Conservation (phyloP, 805 yeast species). For the Ogataea pignaliae region DNA sequence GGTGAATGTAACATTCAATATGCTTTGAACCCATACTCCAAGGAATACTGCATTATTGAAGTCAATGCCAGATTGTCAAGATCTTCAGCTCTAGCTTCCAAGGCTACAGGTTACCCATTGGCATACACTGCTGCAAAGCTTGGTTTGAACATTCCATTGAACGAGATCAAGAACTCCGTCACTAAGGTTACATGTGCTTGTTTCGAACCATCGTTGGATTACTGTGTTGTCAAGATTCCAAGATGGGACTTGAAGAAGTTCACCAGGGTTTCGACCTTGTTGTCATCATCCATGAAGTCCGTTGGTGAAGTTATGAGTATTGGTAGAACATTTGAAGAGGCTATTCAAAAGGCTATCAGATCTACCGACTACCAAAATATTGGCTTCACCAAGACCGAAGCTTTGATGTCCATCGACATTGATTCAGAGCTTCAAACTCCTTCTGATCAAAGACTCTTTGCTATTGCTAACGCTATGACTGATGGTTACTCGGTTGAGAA, state of each 20-base stretch:
- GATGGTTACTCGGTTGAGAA: slow-evolving; percentile 88
- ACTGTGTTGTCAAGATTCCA: slow-evolving; percentile 96
- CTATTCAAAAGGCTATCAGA: slow-evolving; percentile 95
- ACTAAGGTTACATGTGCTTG: slow-evolving; percentile 93
- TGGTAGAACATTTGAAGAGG: slow-evolving; percentile 97
- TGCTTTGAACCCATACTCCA: slow-evolving; percentile 88
- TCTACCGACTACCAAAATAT: slow-evolving; percentile 93
- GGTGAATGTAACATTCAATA: slow-evolving; percentile 99
- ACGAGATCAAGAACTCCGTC: slow-evolving; percentile 88
- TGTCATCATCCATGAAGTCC: slow-evolving; percentile 94
- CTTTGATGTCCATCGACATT: slow-evolving; percentile 86
- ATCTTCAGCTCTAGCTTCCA: slow-evolving; percentile 98
- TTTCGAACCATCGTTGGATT: slow-evolving; percentile 96
- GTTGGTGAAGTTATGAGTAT: slow-evolving; percentile 99
- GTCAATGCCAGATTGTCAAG: slow-evolving; percentile 97
- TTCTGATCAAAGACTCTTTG: slow-evolving; percentile 94
- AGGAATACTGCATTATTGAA: slow-evolving; percentile 95
- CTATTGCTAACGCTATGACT: slow-evolving; percentile 90
- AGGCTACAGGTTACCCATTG: slow-evolving; percentile 97
- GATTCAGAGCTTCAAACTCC: slow-evolving; percentile 94
- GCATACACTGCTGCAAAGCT: slow-evolving; percentile 98
- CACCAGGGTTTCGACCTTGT: slow-evolving; percentile 81
- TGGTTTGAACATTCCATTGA: slow-evolving; percentile 87
- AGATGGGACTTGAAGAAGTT: slow-evolving; percentile 98
- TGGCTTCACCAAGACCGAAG: slow-evolving; percentile 84